Conservation (phyloP, 148 eudicot species). For the Rhododendron kiyosumense region DNA sequence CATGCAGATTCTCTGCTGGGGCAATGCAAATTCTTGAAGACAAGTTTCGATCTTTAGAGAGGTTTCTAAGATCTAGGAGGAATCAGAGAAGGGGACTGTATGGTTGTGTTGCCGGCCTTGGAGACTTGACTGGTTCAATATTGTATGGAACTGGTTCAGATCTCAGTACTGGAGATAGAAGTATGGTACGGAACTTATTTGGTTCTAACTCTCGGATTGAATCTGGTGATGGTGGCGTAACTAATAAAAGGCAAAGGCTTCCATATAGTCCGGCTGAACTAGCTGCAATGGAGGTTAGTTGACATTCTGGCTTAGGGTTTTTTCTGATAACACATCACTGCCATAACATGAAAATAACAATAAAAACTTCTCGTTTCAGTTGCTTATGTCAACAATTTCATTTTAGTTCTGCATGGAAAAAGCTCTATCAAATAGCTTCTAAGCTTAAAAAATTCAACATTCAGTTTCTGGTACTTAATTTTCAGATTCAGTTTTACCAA, state of each 20-base stretch:
- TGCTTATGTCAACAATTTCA: neutral
- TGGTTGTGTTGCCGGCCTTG: slow-evolving; percentile 87
- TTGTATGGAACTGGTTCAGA: slow-evolving; percentile 61
- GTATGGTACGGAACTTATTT: slow-evolving; percentile 64
- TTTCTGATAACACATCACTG: neutral
- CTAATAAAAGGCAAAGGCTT: slow-evolving; percentile 84
- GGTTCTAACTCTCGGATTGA: slow-evolving; percentile 68
- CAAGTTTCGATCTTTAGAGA: slow-evolving; percentile 85
- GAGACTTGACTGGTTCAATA: slow-evolving; percentile 90
- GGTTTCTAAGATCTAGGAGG: slow-evolving; percentile 70
- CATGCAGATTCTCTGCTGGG: slow-evolving; percentile 68
- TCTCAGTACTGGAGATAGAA: slow-evolving; percentile 61
- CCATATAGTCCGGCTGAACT: slow-evolving; percentile 85
- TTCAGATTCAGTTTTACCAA: neutral
- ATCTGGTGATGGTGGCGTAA: slow-evolving; percentile 45
- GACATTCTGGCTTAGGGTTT: neutral
- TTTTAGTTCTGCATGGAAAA: neutral
- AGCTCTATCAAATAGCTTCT: neutral
- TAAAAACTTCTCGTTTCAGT: neutral
- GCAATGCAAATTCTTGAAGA: slow-evolving; percentile 91
- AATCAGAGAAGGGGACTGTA: slow-evolving; percentile 94
- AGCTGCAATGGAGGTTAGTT: slow-evolving; percentile 85
- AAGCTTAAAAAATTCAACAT: neutral
- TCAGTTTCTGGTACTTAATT: neutral
- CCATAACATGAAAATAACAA: neutral